Percentiles rank a stretch among this genome's conserved stretches.
phyloP scores from a whole-genome alignment of 2,329 filamentous ascomycete genomes.

The Fusarium papillatum region DNA sequence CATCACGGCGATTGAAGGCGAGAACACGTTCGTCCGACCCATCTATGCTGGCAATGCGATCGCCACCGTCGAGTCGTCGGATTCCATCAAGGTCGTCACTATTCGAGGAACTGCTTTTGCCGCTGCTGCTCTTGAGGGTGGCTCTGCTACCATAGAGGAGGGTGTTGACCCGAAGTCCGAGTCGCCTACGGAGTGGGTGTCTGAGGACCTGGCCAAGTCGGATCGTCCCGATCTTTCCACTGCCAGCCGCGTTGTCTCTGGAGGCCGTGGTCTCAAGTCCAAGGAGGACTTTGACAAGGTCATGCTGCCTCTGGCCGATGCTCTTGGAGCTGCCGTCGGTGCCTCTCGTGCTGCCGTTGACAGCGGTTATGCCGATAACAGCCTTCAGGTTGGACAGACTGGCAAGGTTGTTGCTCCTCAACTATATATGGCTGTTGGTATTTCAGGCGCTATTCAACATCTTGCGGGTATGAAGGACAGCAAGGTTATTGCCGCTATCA shows the following conservation, averaged over 20 bases:
- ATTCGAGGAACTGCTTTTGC: slow-evolving; percentile 95
- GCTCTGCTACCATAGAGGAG: slow-evolving; percentile 82
- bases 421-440: slow-evolving; percentile 94
- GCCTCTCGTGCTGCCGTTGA: slow-evolving; percentile 96
- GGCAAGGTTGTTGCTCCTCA: slow-evolving; percentile 98
- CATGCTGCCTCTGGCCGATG: slow-evolving; percentile 93
- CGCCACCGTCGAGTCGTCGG: slow-evolving; percentile 91
- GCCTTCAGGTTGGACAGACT: slow-evolving; percentile 96
- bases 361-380: slow-evolving; percentile 98
- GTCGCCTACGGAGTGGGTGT: slow-evolving; percentile 87
- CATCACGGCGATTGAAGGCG: slow-evolving; percentile 86
- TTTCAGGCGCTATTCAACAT: slow-evolving; percentile 98
- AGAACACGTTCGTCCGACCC: slow-evolving; percentile 95
- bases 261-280: slow-evolving; percentile 94
- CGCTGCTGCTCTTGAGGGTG: slow-evolving; percentile 77
- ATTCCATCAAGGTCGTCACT: slow-evolving; percentile 89
- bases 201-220: slow-evolving; percentile 92
- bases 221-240: slow-evolving; percentile 94
- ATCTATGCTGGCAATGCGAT: slow-evolving; percentile 99
- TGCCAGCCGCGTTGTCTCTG: slow-evolving; percentile 91
- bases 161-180: slow-evolving; percentile 87
- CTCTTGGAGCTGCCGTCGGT: slow-evolving; percentile 94
- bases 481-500: slow-evolving; percentile 99
- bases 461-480: slow-evolving; percentile 99
- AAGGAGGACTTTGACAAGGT: slow-evolving; percentile 97